phyloP scores from a whole-genome alignment of 2,329 filamentous ascomycete genomes.

The Stachybotrys elegans region DNA sequence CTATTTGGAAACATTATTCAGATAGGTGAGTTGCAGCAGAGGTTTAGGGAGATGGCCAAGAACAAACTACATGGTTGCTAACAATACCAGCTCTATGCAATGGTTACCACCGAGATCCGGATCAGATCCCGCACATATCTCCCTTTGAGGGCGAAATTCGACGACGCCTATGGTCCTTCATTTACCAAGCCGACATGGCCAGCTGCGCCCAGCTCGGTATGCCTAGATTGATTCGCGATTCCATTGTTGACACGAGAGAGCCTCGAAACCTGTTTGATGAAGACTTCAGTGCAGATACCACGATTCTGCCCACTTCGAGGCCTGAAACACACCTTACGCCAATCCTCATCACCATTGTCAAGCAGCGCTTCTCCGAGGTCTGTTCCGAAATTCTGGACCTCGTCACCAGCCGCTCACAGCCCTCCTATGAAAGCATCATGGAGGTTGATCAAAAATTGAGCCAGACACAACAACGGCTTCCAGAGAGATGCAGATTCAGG shows the following conservation, averaged over 20 bases:
- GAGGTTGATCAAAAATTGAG: conserved; percentile 16
- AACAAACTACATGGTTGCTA: no score
- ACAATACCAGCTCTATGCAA: no score
- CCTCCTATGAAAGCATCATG: conserved; percentile 10
- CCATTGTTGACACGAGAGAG: conserved; percentile 13
- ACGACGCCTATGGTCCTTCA: conserved; percentile 39
- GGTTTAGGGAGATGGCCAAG: no score
- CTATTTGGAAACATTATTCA: no score
- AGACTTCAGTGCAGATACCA: conserved; percentile 9
- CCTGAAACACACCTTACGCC: conserved; percentile 12
- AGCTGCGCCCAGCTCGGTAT: conserved; percentile 42
- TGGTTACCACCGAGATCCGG: conserved; percentile 43
- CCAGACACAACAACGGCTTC: conserved; percentile 14
- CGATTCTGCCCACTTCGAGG: conserved; percentile 10
- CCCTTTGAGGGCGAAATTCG: conserved; percentile 43
- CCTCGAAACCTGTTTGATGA: conserved; percentile 16
- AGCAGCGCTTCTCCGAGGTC: conserved; percentile 18
- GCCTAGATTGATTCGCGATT: conserved; percentile 36
- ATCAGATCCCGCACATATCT: conserved; percentile 30
- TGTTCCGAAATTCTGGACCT: conserved; percentile 18
- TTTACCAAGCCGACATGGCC: conserved; percentile 37
- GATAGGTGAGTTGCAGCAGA: no score
- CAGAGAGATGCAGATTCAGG: conserved; percentile 14
- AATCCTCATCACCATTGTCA: conserved; percentile 21
- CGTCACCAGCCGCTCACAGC: conserved; percentile 7